Conservation (phyloP, 148 eudicot genomes). For the Vaccinium corymbosum region DNA sequence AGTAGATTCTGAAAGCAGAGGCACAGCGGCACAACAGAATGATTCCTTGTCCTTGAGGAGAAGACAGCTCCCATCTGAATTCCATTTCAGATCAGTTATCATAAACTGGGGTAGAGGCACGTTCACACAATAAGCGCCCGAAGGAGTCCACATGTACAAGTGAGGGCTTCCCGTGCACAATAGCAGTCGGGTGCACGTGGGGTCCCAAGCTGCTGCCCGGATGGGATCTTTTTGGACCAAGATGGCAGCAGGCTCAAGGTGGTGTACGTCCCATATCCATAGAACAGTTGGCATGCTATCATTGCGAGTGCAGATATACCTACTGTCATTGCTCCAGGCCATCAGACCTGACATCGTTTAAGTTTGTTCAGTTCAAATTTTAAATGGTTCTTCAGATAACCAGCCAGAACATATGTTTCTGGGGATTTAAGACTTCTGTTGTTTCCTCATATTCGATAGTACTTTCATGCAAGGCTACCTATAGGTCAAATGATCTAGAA, state of each 20-base stretch:
- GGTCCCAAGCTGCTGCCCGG: constrained; percentile 90
- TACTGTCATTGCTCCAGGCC: constrained; percentile 94
- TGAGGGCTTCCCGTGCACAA: constrained; percentile 83
- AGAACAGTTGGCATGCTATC: constrained; percentile 84
- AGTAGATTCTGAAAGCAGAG: constrained; percentile 64
- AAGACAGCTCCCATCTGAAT: constrained; percentile 72
- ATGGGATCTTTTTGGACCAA: constrained; percentile 81
- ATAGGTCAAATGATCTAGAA: not conserved
- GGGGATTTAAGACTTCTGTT: not conserved
- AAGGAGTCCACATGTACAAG: constrained; percentile 94
- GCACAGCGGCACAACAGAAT: constrained; percentile 83
- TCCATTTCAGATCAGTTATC: constrained; percentile 80
- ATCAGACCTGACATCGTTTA: constrained; percentile 57
- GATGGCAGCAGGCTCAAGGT: constrained; percentile 83
- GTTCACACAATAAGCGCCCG: constrained; percentile 77
- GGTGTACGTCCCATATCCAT: constrained; percentile 90
- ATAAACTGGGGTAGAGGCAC: constrained; percentile 68
- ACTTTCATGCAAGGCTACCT: not conserved
- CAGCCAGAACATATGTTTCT: not conserved
- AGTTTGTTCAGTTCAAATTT: constrained; percentile 4
- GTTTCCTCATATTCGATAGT: not conserved
- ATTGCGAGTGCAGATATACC: constrained; percentile 79
- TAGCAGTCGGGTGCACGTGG: constrained; percentile 68
- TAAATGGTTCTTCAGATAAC: not conserved
- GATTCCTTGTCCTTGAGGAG: constrained; percentile 84